These are phyloP conservation scores for Cryptosporidium tyzzeri DNA, from an alignment of 169 alveolate genomes.

Conservation along the genomic window DNA sequence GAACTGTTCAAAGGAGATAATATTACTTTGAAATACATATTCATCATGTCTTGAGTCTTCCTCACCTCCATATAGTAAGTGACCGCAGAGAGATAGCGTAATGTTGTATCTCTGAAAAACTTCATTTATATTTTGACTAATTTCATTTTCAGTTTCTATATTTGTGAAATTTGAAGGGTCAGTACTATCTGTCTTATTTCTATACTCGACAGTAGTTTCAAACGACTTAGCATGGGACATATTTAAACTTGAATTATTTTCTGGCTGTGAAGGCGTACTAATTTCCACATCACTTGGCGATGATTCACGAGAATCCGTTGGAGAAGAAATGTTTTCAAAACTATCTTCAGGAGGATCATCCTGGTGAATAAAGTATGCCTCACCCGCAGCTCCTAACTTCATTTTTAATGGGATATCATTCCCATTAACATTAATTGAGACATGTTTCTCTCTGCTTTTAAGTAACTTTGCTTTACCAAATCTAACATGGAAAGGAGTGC, in stretches of 20 bases:
- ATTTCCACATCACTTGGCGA: constrained; percentile 39
- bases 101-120: constrained; percentile 19
- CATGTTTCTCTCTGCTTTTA: constrained; percentile 92
- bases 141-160: not conserved
- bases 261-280: not conserved
- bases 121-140: not conserved
- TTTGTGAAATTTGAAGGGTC: not conserved
- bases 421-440: constrained; percentile 92
- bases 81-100: constrained; percentile 67
- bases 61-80: constrained; percentile 48
- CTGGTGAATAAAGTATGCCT: constrained; percentile 93
- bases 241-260: not conserved
- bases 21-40: constrained; percentile 65
- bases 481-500: constrained; percentile 96
- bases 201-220: constrained; percentile 31
- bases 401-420: constrained; percentile 88
- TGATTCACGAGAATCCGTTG: constrained; percentile 27
- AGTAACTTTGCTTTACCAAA: constrained; percentile 96
- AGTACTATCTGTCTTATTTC: constrained; percentile 20
- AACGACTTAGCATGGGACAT: constrained; percentile 13
- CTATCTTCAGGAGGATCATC: constrained; percentile 77
- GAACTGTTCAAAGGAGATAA: constrained; percentile 85
- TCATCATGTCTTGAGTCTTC: constrained; percentile 57
- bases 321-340: constrained; percentile 23
- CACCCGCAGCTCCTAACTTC: constrained; percentile 97